Conservation (phyloP, 305 asterid species). For the Fraxinus sp. region DNA sequence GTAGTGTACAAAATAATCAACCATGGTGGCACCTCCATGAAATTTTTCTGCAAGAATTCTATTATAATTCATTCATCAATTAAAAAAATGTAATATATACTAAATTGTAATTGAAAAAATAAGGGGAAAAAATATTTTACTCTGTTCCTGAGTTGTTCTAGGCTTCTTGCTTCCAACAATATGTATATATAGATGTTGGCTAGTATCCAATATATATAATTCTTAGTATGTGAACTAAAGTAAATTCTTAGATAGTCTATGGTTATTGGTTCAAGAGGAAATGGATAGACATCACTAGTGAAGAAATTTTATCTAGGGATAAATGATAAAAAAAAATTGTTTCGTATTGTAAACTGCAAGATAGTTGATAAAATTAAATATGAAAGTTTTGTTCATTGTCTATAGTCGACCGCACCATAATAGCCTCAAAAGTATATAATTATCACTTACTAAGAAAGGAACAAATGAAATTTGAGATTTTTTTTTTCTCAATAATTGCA, state of each 20-base stretch:
- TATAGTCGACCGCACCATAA: neutral
- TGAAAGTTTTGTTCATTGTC: neutral
- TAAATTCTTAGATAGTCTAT: neutral
- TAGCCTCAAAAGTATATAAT: neutral
- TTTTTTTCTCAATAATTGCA: neutral
- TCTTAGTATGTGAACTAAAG: neutral
- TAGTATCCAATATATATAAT: neutral
- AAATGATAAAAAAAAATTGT: neutral
- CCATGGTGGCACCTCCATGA: neutral
- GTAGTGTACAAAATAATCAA: neutral
- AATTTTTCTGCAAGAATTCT: neutral
- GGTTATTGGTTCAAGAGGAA: neutral
- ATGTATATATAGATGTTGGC: neutral
- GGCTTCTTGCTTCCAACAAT: neutral
- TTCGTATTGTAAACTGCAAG: neutral
- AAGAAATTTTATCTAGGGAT: neutral
- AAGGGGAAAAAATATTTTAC: neutral
- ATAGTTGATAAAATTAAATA: no score
- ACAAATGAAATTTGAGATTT: no score
- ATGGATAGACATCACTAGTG: neutral
- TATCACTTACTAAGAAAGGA: neutral
- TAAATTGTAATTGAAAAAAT: neutral
- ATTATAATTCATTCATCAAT: neutral
- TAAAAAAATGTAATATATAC: neutral
- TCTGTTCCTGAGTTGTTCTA: neutral